Conservation (phyloP, 306 rosid genomes). For the Corylus heterophylla region DNA sequence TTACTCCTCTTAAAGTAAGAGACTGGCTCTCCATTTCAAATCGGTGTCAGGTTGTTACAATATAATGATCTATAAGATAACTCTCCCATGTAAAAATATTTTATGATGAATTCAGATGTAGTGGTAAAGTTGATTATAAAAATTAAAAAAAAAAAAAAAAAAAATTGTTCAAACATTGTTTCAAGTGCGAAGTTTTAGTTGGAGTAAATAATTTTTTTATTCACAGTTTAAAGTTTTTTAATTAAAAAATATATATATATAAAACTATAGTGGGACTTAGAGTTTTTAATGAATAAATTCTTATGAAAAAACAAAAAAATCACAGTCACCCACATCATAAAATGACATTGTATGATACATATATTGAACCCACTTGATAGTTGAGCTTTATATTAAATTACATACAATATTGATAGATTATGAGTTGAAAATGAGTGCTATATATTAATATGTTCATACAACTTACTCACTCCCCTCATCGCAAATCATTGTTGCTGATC, state of each 20-base stretch:
- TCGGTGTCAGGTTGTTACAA: background rate
- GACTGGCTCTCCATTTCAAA: too few species aligned
- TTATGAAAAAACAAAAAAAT: too few species aligned
- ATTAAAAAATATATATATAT: background rate
- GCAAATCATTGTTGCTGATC: conserved; percentile 2
- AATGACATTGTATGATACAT: background rate
- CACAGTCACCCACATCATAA: too few species aligned
- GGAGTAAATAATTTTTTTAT: background rate
- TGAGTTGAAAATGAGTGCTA: background rate
- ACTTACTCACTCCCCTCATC: background rate
- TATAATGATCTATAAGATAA: background rate
- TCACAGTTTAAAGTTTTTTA: background rate
- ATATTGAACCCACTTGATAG: background rate
- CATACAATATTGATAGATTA: background rate
- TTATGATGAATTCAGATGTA: too few species aligned
- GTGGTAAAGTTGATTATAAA: background rate
- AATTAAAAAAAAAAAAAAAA: background rate
- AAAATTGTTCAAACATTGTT: background rate
- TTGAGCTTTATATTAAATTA: background rate
- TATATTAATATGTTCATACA: background rate
- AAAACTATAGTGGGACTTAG: too few species aligned
- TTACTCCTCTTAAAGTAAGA: too few species aligned
- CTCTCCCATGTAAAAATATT: too few species aligned
- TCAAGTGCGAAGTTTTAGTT: background rate
- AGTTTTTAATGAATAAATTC: too few species aligned